Percentiles rank a stretch among this genome's conserved stretches.
phyloP scores from a whole-genome alignment of 2,329 filamentous ascomycete species.

The Phoma sp. region DNA sequence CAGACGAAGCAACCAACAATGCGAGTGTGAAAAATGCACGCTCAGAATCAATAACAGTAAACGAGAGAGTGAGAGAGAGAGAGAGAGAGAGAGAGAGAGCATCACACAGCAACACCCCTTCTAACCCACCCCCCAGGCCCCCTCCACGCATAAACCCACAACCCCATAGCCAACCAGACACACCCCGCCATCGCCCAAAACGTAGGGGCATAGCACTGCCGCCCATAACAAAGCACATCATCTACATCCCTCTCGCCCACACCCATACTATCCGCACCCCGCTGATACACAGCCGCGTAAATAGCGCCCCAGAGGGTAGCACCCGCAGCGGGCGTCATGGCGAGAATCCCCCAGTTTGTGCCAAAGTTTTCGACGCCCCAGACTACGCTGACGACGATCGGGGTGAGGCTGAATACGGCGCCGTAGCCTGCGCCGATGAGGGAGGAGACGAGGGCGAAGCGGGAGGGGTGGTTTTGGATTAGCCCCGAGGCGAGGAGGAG shows the following conservation, averaged over 20 bases:
- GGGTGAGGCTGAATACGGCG: constrained; percentile 85
- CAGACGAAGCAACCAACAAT: too few species aligned
- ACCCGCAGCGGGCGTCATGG: constrained; percentile 86
- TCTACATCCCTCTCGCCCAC: constrained; percentile 46
- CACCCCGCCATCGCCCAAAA: constrained; percentile 88
- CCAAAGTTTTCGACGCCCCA: constrained; percentile 99
- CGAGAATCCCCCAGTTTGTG: constrained; percentile 96
- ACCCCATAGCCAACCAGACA: constrained; percentile 78
- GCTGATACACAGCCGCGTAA: constrained; percentile 84
- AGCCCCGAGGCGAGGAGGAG: constrained; percentile 78
- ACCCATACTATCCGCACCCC: constrained; percentile 59
- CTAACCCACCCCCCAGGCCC: constrained; percentile 77
- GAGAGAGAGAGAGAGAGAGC: too few species aligned
- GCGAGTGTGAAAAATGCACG: too few species aligned
- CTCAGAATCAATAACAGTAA: too few species aligned
- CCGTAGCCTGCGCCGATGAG: constrained; percentile 92
- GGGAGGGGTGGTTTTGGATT: constrained; percentile 75
- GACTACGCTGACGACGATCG: constrained; percentile 93
- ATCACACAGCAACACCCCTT: constrained; percentile 74
- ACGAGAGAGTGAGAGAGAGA: too few species aligned
- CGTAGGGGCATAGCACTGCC: constrained; percentile 77
- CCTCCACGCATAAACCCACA: constrained; percentile 81
- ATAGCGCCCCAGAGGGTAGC: constrained; percentile 89
- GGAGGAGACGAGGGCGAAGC: constrained; percentile 86
- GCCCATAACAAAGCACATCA: constrained; percentile 78